phyloP scores from a whole-genome alignment of 805 yeast genomes.

The Metschnikowia cerradonensis region DNA sequence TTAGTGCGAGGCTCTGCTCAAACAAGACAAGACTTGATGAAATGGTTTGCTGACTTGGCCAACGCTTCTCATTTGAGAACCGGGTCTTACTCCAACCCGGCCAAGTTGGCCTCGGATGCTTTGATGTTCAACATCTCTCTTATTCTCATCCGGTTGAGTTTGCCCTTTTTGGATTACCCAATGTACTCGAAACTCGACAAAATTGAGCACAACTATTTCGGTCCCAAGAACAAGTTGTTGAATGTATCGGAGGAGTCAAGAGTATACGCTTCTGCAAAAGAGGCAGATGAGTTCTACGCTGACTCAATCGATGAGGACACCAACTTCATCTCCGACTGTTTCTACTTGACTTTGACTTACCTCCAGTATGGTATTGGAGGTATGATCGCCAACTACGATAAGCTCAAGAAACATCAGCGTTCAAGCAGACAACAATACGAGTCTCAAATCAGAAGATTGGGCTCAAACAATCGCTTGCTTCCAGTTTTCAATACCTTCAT shows the following conservation, averaged over 20 bases:
- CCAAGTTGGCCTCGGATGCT: conserved; percentile 69
- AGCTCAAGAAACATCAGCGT: conserved; percentile 46
- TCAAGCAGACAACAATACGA: conserved; percentile 39
- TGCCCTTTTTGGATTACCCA: conserved; percentile 73
- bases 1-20: conserved; percentile 68
- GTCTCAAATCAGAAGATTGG: conserved; percentile 11
- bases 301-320: conserved; percentile 35
- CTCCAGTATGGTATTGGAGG: conserved; percentile 91
- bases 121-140: conserved; percentile 74
- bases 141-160: conserved; percentile 65
- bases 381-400: conserved; percentile 50
- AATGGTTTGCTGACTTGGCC: conserved; percentile 69
- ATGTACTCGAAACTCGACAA: conserved; percentile 66
- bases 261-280: conserved; percentile 68
- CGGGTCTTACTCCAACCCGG: conserved; percentile 74
- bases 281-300: conserved; percentile 56
- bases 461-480: conserved; percentile 8
- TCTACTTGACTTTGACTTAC: conserved; percentile 72
- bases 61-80: conserved; percentile 82
- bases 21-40: conserved; percentile 60
- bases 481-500: conserved; percentile 41
- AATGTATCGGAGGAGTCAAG: conserved; percentile 80
- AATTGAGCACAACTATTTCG: conserved; percentile 69
- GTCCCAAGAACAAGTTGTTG: conserved; percentile 45
- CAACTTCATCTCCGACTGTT: conserved; percentile 90